Percentiles rank a stretch among this genome's conserved stretches.
Evolutionary conservation across 163 green algal species (phyloP).

Genomic region (Prototheca stagnorum): DNA sequence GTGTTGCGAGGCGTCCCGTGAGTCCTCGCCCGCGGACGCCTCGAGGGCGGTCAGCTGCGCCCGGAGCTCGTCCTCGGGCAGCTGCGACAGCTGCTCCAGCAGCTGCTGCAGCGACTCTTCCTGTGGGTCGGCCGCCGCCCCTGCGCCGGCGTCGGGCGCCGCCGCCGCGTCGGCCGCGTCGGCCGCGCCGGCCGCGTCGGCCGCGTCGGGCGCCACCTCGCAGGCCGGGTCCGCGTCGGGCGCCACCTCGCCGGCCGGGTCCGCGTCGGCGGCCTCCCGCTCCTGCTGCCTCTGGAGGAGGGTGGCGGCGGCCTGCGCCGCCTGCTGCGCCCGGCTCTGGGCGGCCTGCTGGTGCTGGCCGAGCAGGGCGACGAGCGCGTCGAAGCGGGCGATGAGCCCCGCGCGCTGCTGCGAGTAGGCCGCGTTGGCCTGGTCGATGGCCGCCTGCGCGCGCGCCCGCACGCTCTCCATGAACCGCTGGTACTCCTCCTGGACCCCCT

Average conservation of each 20-base stretch:
- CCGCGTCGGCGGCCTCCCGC: neutral
- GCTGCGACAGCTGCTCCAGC: too few relatives aligned
- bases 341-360: conserved; percentile 13
- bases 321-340: conserved; percentile 1
- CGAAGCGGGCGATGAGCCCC: conserved; percentile 40
- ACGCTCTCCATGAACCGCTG: conserved; percentile 72
- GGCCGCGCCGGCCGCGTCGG: too few relatives aligned
- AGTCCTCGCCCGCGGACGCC: too few relatives aligned
- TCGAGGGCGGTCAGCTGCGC: too few relatives aligned
- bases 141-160: too few relatives aligned
- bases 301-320: neutral
- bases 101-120: too few relatives aligned
- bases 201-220: neutral
- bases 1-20: too few relatives aligned
- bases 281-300: neutral
- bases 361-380: conserved; percentile 41
- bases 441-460: conserved; percentile 46
- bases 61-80: too few relatives aligned
- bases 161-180: too few relatives aligned
- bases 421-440: conserved; percentile 47
- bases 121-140: too few relatives aligned
- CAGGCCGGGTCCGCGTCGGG: neutral
- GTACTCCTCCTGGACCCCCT: conserved; percentile 67
- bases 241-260: neutral
- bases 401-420: conserved; percentile 45